Base-by-base conservation (phyloP, 1,284 basidiomycete species). In the Hymenochaete sp. region DNA sequence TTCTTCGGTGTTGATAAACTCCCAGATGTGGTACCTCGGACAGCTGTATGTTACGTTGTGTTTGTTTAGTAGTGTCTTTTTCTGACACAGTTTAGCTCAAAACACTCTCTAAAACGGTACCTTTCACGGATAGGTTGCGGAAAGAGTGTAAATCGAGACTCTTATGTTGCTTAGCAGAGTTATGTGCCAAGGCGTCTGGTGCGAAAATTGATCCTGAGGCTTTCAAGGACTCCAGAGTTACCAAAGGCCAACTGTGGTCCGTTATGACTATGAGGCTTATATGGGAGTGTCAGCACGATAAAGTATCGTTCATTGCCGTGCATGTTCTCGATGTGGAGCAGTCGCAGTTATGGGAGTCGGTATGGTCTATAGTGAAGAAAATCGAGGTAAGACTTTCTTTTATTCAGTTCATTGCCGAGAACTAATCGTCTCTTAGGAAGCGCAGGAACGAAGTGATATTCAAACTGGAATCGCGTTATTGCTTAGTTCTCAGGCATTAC, bases 1-100 rank as follows among this genome's bases (percentile, higher is more conserved):
- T 75, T 93, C 50, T 96, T 93, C 61, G 65, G 79, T 36, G 66
- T 82, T 51, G 72, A 75, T 55, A 91, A 88, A 65, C 79, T 45
- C 77, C 81, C 56, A 87, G 84, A 59, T 82, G 73, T 52, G 48
- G n/a, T n/a, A n/a, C n/a, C n/a, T n/a, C n/a, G n/a, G 62, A 52
- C 80, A 73, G 32, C n/a, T 44, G 39, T 43, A 33, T n/a, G 42
- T 47, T 28, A 28, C 32, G 36, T 18, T 47, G 1, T 2, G 19
- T 21, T 31, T 14, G 35, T 8, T 43, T 38, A n/a, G 27, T 32
- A n/a, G 28, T 40, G 18, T 44, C 27, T 41, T 29, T 26, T 40
- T 35, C 21, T 35, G 32, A 31, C 6, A 3, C 26, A 14, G 45
- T 42, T 49, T 41, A 89, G 85, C 59, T 89, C 25, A 83, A 70